phyloP scores from a whole-genome alignment of 2,329 filamentous ascomycete species.

The Hortaea werneckii region DNA sequence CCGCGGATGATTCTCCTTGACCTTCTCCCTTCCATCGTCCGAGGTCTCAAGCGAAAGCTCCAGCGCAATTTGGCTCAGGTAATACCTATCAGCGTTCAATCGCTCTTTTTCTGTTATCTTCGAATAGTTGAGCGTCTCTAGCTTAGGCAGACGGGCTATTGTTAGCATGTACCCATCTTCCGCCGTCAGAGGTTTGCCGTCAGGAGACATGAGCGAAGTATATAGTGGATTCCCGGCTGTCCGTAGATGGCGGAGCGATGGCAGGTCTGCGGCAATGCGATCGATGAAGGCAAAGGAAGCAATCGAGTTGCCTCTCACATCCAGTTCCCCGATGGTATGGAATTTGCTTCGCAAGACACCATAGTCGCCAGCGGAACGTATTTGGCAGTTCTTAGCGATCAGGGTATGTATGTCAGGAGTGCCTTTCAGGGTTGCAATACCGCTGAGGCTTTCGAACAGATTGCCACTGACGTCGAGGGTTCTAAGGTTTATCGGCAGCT shows the following conservation, averaged over 20 bases:
- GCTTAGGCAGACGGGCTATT: slow-evolving; percentile 58
- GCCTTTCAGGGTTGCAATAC: slow-evolving; percentile 11
- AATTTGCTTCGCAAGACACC: slow-evolving; percentile 8
- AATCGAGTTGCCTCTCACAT: slow-evolving; percentile 38
- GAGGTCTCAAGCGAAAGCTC: slow-evolving; percentile 56
- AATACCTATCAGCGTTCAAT: slow-evolving; percentile 84
- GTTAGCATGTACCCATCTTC: slow-evolving; percentile 88
- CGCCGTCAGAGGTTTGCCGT: slow-evolving; percentile 38
- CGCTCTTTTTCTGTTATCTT: slow-evolving; percentile 62
- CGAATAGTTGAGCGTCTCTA: slow-evolving; percentile 63
- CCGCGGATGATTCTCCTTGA: slow-evolving; percentile 54
- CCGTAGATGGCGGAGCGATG: slow-evolving; percentile 63
- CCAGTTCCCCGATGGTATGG: slow-evolving; percentile 23
- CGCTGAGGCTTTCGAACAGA: slow-evolving; percentile 55
- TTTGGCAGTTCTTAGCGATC: not conserved
- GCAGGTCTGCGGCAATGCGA: slow-evolving; percentile 55
- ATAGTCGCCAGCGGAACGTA: not conserved
- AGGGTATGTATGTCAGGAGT: not conserved
- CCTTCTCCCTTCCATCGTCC: slow-evolving; percentile 37
- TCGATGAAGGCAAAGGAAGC: slow-evolving; percentile 65
- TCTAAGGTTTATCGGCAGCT: slow-evolving; percentile 22
- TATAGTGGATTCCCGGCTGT: slow-evolving; percentile 83
- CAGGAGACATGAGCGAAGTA: slow-evolving; percentile 39
- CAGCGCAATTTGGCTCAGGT: slow-evolving; percentile 71
- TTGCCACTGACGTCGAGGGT: slow-evolving; percentile 66